These are phyloP conservation scores for Eutrema japonicum DNA, from an alignment of 345 rosid genomes.

Conservation along the genomic window DNA sequence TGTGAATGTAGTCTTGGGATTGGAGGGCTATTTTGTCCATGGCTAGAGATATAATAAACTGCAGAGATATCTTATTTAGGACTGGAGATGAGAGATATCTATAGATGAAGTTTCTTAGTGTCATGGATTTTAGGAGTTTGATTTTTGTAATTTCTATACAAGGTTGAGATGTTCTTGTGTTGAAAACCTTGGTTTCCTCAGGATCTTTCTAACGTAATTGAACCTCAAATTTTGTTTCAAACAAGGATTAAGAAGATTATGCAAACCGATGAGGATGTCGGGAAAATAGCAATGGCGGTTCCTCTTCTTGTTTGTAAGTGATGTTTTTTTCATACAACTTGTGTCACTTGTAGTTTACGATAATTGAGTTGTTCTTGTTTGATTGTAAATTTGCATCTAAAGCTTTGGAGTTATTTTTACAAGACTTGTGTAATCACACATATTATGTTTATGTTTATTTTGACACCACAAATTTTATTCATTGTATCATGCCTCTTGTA, in stretches of 20 bases:
- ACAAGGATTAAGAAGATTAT: slow-evolving; percentile 78
- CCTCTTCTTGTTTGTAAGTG: slow-evolving; percentile 81
- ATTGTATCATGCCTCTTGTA: no score
- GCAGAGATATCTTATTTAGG: neutral
- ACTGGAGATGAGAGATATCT: neutral
- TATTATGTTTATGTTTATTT: slow-evolving; percentile 41
- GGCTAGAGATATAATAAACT: neutral
- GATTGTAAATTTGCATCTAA: slow-evolving; percentile 54
- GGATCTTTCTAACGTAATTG: slow-evolving; percentile 7
- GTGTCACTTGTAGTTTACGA: neutral
- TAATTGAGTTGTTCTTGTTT: slow-evolving; percentile 2
- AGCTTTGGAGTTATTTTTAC: slow-evolving; percentile 73
- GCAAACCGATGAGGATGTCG: slow-evolving; percentile 84
- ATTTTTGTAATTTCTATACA: slow-evolving; percentile 5
- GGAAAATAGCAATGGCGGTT: slow-evolving; percentile 81
- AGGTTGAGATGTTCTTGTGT: slow-evolving; percentile 17
- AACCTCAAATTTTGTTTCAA: slow-evolving; percentile 36
- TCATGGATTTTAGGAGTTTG: neutral
- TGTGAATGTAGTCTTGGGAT: slow-evolving; percentile 15
- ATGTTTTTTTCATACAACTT: neutral
- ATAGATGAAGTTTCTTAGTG: neutral
- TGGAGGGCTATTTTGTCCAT: neutral
- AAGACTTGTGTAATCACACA: slow-evolving; percentile 78
- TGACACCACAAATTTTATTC: no score
- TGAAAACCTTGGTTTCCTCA: neutral